Base-by-base conservation (phyloP, 352 stramenopile species). In the Peronospora tabacina region DNA sequence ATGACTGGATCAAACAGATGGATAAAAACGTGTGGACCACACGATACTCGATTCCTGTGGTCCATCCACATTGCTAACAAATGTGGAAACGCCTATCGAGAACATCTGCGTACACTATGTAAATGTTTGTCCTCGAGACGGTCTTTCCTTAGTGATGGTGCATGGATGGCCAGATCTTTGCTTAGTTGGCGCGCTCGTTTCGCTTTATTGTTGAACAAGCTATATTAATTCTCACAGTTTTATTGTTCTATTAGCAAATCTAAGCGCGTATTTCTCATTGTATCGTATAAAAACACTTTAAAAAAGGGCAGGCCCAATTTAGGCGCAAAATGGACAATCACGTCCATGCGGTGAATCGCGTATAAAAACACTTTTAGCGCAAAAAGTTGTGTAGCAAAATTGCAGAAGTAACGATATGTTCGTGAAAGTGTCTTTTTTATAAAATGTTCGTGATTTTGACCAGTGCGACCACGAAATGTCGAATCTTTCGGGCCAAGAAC, bases 121-220 rank as follows among this genome's bases (percentile, higher is more conserved):
- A 37, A 69, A 85, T 32, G 74, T 73, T 1, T 73, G 73, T 15
- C 75, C 66, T 22, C 47, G 44, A 16, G 62, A 86, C 38, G 72
- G 33, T 15, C 49, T 80, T 32, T 64, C 75, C 1, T 53, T 86
- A 7, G 67, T 90, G 33, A 59, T 87, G 50, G 66, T 90, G 37
- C 79, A 90, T 46, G 78, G 75, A 1, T 90, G 73, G 70, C 78
- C 78, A 8, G 78, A 90, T 49, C 57, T 89, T 32, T 89, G 75
- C 87, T 84, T 38, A 73, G 73, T 7, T 87, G 78, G 75, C 66
- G 72, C 7, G 62, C 73, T 55, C 50, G 58, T 53, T 7, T 36
- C 15, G 30, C 12, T 15, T 35, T 13, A 35, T n/a, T 7, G 15
- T n/a, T 35, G 10, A 28, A 13, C 17, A 19, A 5, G 10, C 45